A percentile compares a stretch with the other conserved stretches of the same genome.
Conservation (phyloP, 2,329 filamentous ascomycete species). For the Dissoconium aciculare region DNA sequence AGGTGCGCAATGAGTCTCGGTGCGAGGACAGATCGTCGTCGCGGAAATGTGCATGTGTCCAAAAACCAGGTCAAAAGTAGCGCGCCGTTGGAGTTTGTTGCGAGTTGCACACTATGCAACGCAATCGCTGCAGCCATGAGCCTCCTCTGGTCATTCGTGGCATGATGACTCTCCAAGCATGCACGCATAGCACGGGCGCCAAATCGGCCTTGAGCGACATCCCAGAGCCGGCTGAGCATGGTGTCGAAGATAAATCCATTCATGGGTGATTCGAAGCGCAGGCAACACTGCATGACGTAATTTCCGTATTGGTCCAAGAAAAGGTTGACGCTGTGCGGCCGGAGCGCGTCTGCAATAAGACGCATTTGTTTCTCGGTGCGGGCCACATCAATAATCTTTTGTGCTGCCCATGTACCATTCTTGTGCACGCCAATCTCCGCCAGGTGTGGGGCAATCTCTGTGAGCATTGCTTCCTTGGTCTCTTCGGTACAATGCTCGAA, state of each 20-base stretch:
- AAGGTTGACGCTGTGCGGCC: constrained; percentile 73
- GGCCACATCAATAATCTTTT: constrained; percentile 97
- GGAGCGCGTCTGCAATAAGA: constrained; percentile 69
- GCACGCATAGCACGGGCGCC: constrained; percentile 92
- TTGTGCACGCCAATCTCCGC: constrained; percentile 97
- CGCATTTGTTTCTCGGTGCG: constrained; percentile 70
- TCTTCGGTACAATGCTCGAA: constrained; percentile 92
- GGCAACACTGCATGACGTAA: constrained; percentile 90
- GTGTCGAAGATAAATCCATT: constrained; percentile 98
- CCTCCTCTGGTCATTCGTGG: constrained; percentile 87
- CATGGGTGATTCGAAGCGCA: constrained; percentile 76
- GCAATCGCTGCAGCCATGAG: constrained; percentile 90
- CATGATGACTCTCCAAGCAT: constrained; percentile 88
- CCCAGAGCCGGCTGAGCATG: constrained; percentile 90
- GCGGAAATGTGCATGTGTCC: constrained; percentile 91
- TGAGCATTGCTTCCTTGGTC: constrained; percentile 81
- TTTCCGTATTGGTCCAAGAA: constrained; percentile 98
- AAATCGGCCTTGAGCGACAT: constrained; percentile 81
- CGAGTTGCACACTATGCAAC: constrained; percentile 90
- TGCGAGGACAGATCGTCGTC: constrained; percentile 77
- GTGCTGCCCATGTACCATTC: constrained; percentile 97
- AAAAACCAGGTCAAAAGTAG: constrained; percentile 93
- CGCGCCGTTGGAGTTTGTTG: constrained; percentile 90
- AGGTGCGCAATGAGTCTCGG: constrained; percentile 84
- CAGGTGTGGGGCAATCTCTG: constrained; percentile 75